Base-by-base conservation (phyloP, 345 rosid genomes). In the Salix exigua region DNA sequence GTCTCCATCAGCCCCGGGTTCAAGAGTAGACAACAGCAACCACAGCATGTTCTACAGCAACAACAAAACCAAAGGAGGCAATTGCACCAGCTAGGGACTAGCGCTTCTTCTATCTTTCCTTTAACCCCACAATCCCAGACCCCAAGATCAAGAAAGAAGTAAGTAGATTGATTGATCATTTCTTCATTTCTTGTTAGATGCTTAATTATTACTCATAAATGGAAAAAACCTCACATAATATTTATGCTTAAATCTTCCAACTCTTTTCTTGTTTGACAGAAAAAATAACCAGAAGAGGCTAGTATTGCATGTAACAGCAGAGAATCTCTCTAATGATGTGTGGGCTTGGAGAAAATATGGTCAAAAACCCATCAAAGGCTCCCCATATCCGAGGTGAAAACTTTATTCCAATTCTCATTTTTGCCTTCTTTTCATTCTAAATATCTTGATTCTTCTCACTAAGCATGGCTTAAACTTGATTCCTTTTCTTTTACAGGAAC, bases 301-400 rank as follows among this genome's bases (percentile, higher is more conserved):
- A 61, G 85, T 93, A 55, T 83, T 90, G 81, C 96, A 90, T 63
- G 91, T 95, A 38, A 79, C 89, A 37, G 94, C 83, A 51, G 97
- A 91, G 81, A 88, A 91, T 72, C 90, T 95, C 73, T 86, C 92
- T 18, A 79, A 87, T 72, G 99, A 95, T 86, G 77, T 86, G 73
- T 95, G 99, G 99, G 92, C 97, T 63, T 95, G 99, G 99, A 88
- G 99, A 11, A 95, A 95, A 66, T 95, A 95, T 78, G 99, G 99
- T 5, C 97, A 95, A 70, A 95, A 95, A 82, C 99, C 97, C 75
- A 95, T 95, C 81, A 95, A 93, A 83, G 97, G 97, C 46, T 91
- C 97, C 23, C 97, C 97, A 7, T 90, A 88, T 73, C 99, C 97
- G 26, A 91, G 97, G 97, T 91, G 23, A n/a, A 13, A 0, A 12